phyloP scores from a whole-genome alignment of 257 asterid genomes.

The Sherardia arvensis region DNA sequence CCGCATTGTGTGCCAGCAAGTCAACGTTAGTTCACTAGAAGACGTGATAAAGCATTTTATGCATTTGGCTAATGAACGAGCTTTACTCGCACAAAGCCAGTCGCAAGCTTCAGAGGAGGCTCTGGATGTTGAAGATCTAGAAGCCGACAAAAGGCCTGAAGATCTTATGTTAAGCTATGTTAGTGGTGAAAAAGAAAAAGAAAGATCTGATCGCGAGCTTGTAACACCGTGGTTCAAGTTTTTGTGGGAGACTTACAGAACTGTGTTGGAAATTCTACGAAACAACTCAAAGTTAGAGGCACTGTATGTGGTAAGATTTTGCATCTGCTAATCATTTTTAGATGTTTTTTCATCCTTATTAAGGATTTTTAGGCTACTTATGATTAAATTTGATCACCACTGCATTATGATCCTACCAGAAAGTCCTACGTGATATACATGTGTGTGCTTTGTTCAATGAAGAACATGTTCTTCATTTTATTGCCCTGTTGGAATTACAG shows the following conservation, averaged over 20 bases:
- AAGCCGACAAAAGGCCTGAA: slow-evolving; percentile 91
- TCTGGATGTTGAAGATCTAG: slow-evolving; percentile 81
- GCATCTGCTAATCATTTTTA: background rate
- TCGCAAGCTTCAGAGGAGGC: slow-evolving; percentile 89
- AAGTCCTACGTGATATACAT: background rate
- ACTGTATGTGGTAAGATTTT: slow-evolving; percentile 41
- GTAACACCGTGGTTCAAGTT: slow-evolving; percentile 86
- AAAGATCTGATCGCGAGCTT: slow-evolving; percentile 87
- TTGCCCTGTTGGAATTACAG: background rate
- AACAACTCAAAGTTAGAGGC: slow-evolving; percentile 74
- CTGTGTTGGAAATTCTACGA: slow-evolving; percentile 65
- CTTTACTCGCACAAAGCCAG: slow-evolving; percentile 74
- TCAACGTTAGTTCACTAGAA: slow-evolving; percentile 72
- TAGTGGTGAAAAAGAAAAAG: slow-evolving; percentile 94
- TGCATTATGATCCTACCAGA: background rate
- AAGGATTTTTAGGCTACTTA: too few relatives aligned
- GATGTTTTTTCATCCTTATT: too few relatives aligned
- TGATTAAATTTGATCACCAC: background rate
- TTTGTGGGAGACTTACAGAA: slow-evolving; percentile 84
- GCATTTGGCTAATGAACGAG: slow-evolving; percentile 89
- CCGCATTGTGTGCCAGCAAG: slow-evolving; percentile 93
- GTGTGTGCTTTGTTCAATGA: background rate
- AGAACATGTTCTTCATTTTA: background rate
- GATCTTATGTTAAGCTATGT: slow-evolving; percentile 94
- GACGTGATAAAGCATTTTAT: slow-evolving; percentile 94